Percentiles rank a stretch among this genome's conserved stretches.
These are phyloP conservation scores for Linum tenue DNA, from an alignment of 345 rosid species.

Conservation along the genomic window DNA sequence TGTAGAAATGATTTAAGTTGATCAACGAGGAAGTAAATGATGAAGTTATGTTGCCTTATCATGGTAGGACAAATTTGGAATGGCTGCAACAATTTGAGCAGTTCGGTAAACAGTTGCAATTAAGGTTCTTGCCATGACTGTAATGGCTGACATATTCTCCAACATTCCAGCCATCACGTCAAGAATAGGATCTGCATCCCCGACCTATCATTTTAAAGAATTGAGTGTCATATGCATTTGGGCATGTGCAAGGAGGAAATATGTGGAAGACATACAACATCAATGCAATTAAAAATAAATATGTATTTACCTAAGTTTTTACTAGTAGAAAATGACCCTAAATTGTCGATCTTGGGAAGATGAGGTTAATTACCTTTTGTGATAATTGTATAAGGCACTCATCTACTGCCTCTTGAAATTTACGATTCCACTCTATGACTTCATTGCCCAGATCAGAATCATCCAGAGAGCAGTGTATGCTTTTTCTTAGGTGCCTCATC, in stretches of 20 bases:
- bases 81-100: slow-evolving; percentile 58
- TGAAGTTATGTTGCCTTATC: slow-evolving; percentile 39
- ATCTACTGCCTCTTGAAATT: slow-evolving; percentile 50
- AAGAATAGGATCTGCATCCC: slow-evolving; percentile 78
- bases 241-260: not conserved
- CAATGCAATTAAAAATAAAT: no score
- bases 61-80: slow-evolving; percentile 56
- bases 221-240: slow-evolving; percentile 7
- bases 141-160: slow-evolving; percentile 62
- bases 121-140: slow-evolving; percentile 56
- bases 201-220: slow-evolving; percentile 35
- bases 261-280: no score
- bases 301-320: no score
- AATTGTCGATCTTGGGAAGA: not conserved
- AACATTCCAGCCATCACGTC: slow-evolving; percentile 78
- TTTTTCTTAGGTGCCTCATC: slow-evolving; percentile 68
- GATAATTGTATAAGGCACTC: slow-evolving; percentile 59
- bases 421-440: slow-evolving; percentile 46
- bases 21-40: not conserved
- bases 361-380: slow-evolving; percentile 32
- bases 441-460: slow-evolving; percentile 55
- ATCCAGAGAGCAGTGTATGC: slow-evolving; percentile 60
- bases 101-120: slow-evolving; percentile 53
- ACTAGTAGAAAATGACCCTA: not conserved
- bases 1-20: not conserved